Evolutionary conservation across 192 early-diverging fungal species (phyloP).

Genomic region (Phlyctochytrium arcticum): DNA sequence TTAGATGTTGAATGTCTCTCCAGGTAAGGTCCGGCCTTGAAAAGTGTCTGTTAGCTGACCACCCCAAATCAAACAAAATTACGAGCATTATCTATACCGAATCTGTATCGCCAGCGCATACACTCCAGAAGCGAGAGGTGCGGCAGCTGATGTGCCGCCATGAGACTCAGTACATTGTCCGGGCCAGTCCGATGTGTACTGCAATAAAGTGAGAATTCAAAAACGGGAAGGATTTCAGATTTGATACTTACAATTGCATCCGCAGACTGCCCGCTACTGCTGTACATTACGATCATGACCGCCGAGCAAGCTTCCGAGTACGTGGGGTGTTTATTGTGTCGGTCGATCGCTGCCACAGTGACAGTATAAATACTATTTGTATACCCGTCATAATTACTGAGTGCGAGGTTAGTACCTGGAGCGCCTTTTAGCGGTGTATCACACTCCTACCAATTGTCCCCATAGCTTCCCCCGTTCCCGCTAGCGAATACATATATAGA

Average conservation of each 20-base stretch:
- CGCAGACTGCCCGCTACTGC: constrained; percentile 56
- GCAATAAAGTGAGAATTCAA: not conserved
- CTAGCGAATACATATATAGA: constrained; percentile 92
- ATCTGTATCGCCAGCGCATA: constrained; percentile 75
- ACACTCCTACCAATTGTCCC: constrained; percentile 76
- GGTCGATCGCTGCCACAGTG: constrained; percentile 84
- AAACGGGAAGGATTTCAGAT: not conserved
- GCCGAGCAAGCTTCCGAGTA: constrained; percentile 90
- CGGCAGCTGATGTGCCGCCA: constrained; percentile 94
- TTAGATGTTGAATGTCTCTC: constrained; percentile 89
- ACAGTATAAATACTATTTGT: constrained; percentile 95
- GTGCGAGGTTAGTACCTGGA: not conserved
- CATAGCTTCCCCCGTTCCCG: constrained; percentile 77
- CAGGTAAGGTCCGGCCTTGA: constrained; percentile 87
- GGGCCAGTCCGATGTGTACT: constrained; percentile 86
- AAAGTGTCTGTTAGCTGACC: no score
- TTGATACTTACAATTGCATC: constrained; percentile 69
- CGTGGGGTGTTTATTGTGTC: constrained; percentile 67
- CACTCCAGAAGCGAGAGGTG: constrained; percentile 87
- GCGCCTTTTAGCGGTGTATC: not conserved
- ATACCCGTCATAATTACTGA: constrained; percentile 89
- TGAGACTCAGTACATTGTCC: constrained; percentile 71
- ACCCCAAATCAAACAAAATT: not conserved
- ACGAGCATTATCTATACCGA: constrained; percentile 35
- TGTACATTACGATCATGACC: constrained; percentile 84